Evolutionary conservation across 73 alveolate species (phyloP), one percentile per base, ranked within the genome.

Genomic region (Tetrahymena elliotti): DNA sequence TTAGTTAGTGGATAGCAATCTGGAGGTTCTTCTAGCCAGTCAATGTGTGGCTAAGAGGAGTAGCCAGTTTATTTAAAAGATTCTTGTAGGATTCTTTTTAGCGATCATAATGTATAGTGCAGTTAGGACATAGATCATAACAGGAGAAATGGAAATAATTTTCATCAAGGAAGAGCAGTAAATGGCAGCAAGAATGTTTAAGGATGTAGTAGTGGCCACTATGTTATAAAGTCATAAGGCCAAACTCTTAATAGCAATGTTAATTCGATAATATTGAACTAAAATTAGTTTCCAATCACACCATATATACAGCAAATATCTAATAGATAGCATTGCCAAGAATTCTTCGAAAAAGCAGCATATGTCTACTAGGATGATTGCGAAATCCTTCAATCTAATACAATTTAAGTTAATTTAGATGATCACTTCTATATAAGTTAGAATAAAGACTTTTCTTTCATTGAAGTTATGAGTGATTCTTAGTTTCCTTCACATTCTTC

Each of bases 21-120:
- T 68, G 88, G 88, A 68, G n/a, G 88, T 68, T n/a, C 36, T 22
- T 68, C 88, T n/a, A 18, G 36, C 36, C 88, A 68, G 36, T 68
- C 88, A 20, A 68, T 68, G 88, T 68, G 88, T 24, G 88, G 88
- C 88, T 68, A 68, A 31, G 88, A 68, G 33, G 88, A 68, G 20
- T 36, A 68, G n/a, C 88, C 88, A 68, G 36, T 68, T 22, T 68
- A 68, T 36, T 68, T 68, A 68, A 68, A 68, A 68, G 88, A 68
- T 68, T 68, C 36, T 11, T 68, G 88, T 31, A 68, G 88, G 38
- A 68, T 68, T 27, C 88, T 68, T 68, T 68, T 68, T 68, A 68
- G 88, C n/a, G 88, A 68, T 68, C 88, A 68, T 68, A 68, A 68
- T 68, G 88, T 68, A 68, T 68, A 68, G 88, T 68, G 88, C 88